Conservation (phyloP, 1,284 basidiomycete genomes). For the Apiotrichum gamsii region DNA sequence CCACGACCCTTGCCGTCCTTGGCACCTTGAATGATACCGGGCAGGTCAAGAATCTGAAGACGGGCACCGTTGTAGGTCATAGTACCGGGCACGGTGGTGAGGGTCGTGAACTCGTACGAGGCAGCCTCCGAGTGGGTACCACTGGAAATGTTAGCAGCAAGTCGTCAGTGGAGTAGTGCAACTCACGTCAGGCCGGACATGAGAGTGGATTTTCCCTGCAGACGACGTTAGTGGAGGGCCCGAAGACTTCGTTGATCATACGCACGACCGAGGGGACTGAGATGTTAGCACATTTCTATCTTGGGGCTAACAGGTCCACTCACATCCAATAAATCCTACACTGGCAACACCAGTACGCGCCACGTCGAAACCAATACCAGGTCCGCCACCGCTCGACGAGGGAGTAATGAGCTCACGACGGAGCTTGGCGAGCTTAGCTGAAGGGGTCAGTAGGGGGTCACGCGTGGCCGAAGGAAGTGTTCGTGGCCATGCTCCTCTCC, state of each 20-base stretch:
- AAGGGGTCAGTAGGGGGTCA: slow-evolving; percentile 18
- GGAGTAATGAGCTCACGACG: slow-evolving; percentile 87
- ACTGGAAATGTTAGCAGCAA: slow-evolving; percentile 13
- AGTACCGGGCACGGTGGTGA: slow-evolving; percentile 76
- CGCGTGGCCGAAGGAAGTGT: no score
- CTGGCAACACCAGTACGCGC: slow-evolving; percentile 91
- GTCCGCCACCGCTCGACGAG: slow-evolving; percentile 68
- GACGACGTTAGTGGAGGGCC: no score
- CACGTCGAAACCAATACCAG: slow-evolving; percentile 89
- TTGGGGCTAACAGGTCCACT: neutral
- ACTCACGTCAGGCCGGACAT: slow-evolving; percentile 87
- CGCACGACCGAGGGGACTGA: slow-evolving; percentile 27
- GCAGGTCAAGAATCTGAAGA: slow-evolving; percentile 56
- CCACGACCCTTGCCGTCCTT: slow-evolving; percentile 97
- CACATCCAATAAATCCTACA: slow-evolving; percentile 80
- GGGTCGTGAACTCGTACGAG: slow-evolving; percentile 90
- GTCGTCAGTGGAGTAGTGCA: neutral
- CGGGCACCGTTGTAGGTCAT: slow-evolving; percentile 59
- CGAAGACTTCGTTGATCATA: no score
- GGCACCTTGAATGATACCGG: slow-evolving; percentile 90
- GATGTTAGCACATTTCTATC: neutral
- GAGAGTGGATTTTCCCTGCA: slow-evolving; percentile 68
- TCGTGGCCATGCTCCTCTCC: neutral
- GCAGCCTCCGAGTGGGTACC: slow-evolving; percentile 97
- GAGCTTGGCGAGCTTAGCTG: slow-evolving; percentile 93